phyloP scores from a whole-genome alignment of 208 protist species.

The Acanthamoeba divionensis region DNA sequence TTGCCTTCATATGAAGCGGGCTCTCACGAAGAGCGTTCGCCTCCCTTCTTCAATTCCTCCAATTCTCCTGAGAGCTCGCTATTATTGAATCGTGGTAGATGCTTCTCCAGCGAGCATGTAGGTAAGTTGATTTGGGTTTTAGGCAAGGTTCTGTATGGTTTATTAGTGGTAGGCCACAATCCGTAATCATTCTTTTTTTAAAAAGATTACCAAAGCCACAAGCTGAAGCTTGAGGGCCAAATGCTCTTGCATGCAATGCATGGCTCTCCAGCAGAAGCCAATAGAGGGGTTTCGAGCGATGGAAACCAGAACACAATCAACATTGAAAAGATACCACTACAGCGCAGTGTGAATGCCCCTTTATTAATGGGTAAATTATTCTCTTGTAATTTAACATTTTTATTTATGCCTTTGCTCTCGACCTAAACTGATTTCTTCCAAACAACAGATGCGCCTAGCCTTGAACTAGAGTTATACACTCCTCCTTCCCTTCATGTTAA shows the following conservation, averaged over 20 bases:
- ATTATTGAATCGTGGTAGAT: neutral
- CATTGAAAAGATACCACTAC: too few relatives aligned
- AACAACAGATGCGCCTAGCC: too few relatives aligned
- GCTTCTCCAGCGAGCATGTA: neutral
- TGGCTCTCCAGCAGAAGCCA: neutral
- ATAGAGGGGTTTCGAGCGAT: neutral
- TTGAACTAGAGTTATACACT: conserved; percentile 13
- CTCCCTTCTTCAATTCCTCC: neutral
- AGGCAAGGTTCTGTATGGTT: neutral
- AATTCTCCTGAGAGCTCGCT: neutral
- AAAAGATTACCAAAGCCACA: neutral
- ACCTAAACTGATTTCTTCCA: too few relatives aligned
- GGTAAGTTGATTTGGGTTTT: neutral
- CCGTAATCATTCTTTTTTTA: too few relatives aligned
- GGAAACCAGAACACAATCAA: neutral
- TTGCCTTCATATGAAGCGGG: conserved; percentile 19
- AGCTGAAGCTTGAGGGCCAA: conserved; percentile 24
- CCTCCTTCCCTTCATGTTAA: neutral
- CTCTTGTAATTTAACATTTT: too few relatives aligned
- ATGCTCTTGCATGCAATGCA: neutral
- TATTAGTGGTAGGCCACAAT: neutral
- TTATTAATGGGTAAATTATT: too few relatives aligned
- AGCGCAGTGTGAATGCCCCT: too few relatives aligned
- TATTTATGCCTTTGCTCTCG: too few relatives aligned
- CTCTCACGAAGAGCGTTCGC: conserved; percentile 18